These are phyloP conservation scores for Orobanche coerulescens DNA, from an alignment of 257 asterid species.

Conservation along the genomic window DNA sequence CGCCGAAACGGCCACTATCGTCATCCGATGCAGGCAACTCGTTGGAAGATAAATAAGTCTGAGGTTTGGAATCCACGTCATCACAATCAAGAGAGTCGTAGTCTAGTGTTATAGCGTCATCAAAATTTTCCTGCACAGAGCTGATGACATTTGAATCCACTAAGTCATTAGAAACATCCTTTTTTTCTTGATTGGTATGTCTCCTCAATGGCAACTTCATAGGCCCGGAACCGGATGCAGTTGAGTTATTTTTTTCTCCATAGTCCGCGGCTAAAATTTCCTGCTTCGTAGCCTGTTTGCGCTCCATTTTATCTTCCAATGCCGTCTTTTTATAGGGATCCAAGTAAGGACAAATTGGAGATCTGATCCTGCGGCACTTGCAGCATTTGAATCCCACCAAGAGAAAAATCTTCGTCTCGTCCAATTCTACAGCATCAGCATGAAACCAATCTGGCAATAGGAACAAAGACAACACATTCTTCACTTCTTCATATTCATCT, in stretches of 20 bases:
- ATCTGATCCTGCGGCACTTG: constrained; percentile 66
- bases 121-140: constrained; percentile 31
- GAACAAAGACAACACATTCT: constrained; percentile 22
- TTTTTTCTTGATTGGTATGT: constrained; percentile 18
- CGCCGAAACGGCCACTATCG: constrained; percentile 24
- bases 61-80: constrained; percentile 53
- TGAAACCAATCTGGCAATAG: constrained; percentile 75
- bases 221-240: constrained; percentile 31
- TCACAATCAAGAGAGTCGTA: constrained; percentile 35
- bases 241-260: constrained; percentile 25
- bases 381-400: constrained; percentile 73
- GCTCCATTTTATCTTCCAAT: constrained; percentile 28
- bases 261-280: constrained; percentile 25
- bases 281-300: constrained; percentile 28
- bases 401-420: constrained; percentile 44
- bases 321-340: constrained; percentile 28
- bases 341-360: constrained; percentile 62
- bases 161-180: constrained; percentile 22
- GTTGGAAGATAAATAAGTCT: constrained; percentile 55
- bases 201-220: constrained; percentile 51
- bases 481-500: too few species aligned
- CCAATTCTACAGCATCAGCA: constrained; percentile 67
- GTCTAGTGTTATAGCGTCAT: constrained; percentile 33
- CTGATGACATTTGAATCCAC: too few species aligned
- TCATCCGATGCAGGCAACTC: constrained; percentile 55